Evolutionary conservation across 176 grass and related monocot genomes (phyloP), one percentile per base, ranked within the genome.

Genomic region (Carex parvula): DNA sequence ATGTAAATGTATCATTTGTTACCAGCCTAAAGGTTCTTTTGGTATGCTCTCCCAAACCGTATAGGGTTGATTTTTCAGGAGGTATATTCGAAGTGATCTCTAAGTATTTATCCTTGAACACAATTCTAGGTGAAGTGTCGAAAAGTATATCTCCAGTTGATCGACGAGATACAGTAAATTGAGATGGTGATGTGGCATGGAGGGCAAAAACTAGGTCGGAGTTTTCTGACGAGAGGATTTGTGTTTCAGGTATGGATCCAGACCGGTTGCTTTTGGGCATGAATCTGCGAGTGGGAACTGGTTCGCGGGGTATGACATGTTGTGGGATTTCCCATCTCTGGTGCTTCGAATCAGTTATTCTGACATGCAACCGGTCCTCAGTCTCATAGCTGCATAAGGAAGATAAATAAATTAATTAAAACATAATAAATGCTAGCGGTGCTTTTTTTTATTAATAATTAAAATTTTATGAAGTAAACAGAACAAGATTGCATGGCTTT

Each of bases 31-130:
- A 94, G 6, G 80, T 77, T 72, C 79, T 62, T 87, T 97, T 97
- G 2, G 94, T 97, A 22, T 97, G 94, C 88, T 97, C 94, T 5
- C 94, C 94, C 1, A 97, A 89, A 6, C 94, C 94, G 65, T 94
- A 97, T 21, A 97, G 85, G n/a, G 87, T 94, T 6, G 94, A 75
- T 18, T 79, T 65, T 1, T 2, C 87, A 0, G 61, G 67, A 0
- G 94, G 92, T 22, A 94, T 86, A 59, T 80, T 72, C 3, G 94
- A 87, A 0, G 90, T 92, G 13, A 97, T 67, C 87, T 94, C 94
- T 30, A 97, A 70, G 87, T 97, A 97, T 26, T 48, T 57, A 81
- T 97, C 92, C 81, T 89, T 92, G 90, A 97, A 97, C 50, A 89
- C 88, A 16, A 97, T 61, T 3, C 0, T 2, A 0, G 90, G 76